Percentiles rank a stretch among this genome's conserved stretches.
Conservation (phyloP, 345 rosid genomes). For the Arabidopsis thaliana region DNA sequence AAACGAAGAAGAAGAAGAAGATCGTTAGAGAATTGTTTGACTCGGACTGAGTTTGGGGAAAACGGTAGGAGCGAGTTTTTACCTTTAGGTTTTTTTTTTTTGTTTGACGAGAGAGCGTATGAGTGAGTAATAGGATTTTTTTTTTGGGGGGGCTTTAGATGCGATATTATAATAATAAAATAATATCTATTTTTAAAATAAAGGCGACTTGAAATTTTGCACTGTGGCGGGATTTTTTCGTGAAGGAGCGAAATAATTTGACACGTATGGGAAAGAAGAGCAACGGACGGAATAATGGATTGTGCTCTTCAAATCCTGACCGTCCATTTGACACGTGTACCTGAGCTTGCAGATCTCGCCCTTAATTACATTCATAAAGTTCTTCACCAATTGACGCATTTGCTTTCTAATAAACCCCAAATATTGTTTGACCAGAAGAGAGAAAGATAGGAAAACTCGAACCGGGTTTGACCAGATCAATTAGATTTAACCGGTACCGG, state of each 20-base stretch:
- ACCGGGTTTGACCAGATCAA: not conserved
- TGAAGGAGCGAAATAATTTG: not conserved
- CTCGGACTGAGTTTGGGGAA: constrained; percentile 40
- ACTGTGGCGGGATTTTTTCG: constrained; percentile 40
- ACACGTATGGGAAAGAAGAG: constrained; percentile 13
- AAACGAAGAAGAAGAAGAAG: constrained; percentile 17
- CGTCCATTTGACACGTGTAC: constrained; percentile 9
- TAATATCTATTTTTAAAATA: constrained; percentile 19
- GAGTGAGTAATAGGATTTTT: not conserved
- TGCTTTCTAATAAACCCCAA: no score
- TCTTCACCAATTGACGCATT: no score
- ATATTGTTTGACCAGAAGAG: no score
- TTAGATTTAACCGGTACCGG: not conserved
- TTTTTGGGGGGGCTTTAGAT: constrained; percentile 1
- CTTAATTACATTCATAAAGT: not conserved
- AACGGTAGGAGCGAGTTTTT: constrained; percentile 38
- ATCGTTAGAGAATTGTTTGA: constrained; percentile 34
- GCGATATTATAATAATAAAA: not conserved
- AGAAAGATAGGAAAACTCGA: not conserved
- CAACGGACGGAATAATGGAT: constrained; percentile 26
- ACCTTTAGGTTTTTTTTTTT: constrained; percentile 20
- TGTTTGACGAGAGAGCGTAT: constrained; percentile 31
- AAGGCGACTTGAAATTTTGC: constrained; percentile 27
- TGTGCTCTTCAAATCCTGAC: constrained; percentile 24
- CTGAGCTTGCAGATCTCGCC: constrained; percentile 9